These are phyloP conservation scores for Tetrapisispora namnaoensis DNA, from an alignment of 805 yeast genomes.

Conservation along the genomic window DNA sequence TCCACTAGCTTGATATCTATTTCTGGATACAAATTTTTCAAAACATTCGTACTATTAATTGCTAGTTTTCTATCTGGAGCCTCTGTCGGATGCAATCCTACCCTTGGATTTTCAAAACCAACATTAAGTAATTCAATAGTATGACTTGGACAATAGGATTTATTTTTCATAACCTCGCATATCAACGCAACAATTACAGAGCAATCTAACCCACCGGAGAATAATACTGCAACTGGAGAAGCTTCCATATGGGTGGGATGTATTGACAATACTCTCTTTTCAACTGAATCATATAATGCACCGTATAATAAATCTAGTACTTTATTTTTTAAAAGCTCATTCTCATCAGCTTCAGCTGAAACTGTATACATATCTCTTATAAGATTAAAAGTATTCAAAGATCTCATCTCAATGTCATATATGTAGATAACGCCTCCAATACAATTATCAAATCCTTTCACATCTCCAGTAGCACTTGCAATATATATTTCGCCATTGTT, in stretches of 20 bases:
- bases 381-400: constrained; percentile 11
- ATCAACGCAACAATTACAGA: constrained; percentile 58
- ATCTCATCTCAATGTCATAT: constrained; percentile 26
- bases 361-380: constrained; percentile 17
- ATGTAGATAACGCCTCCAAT: constrained; percentile 40
- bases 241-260: constrained; percentile 41
- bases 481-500: constrained; percentile 33
- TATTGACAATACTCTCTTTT: constrained; percentile 47
- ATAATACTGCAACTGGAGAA: constrained; percentile 49
- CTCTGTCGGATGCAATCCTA: constrained; percentile 44
- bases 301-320: constrained; percentile 19
- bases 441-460: constrained; percentile 42
- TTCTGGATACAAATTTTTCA: constrained; percentile 36
- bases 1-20: constrained; percentile 46
- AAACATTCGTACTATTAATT: constrained; percentile 44
- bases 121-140: constrained; percentile 76
- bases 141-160: constrained; percentile 7
- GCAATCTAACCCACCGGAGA: constrained; percentile 95
- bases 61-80: constrained; percentile 85
- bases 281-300: constrained; percentile 33
- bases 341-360: constrained; percentile 14
- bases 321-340: constrained; percentile 3
- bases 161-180: constrained; percentile 21
- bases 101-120: constrained; percentile 84
- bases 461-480: constrained; percentile 32